Evolutionary conservation across 1,284 basidiomycete genomes (phyloP), one percentile per base, ranked within the genome.

Genomic region (Cutaneotrichosporon cutaneum): DNA sequence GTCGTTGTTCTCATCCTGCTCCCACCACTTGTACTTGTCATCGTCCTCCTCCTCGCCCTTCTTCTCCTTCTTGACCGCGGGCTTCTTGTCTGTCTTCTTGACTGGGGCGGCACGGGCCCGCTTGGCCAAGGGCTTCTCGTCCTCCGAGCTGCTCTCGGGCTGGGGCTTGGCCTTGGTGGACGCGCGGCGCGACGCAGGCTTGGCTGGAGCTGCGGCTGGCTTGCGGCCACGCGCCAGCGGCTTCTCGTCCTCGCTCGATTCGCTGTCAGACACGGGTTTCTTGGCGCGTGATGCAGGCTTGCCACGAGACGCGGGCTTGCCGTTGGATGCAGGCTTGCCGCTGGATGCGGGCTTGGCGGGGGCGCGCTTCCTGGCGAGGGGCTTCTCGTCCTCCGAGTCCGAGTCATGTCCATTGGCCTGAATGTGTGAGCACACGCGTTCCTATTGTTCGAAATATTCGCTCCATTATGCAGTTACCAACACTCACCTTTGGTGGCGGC

Each of bases 21-120:
- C 83, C 68, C 85, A 81, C 92, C 92, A 94, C 68, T 86, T 85
- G 77, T 86, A 91, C 68, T 77, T 22, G 50, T 22, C 32, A 55
- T 48, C 60, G 45, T 44, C 58, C 6, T 32, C 35, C 55, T 53
- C 44, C 39, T 35, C 14, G 18, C 33, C 26, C 60, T 77, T 74
- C 59, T 88, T 87, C 69, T 89, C 89, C 62, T 86, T 83, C 54
- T 75, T 76, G 45, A 70, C 69, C 9, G 48, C 64, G 3, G 60
- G 54, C 53, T 83, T 83, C 73, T 86, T n/a, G 22, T 83, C 54
- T n/a, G 80, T 62, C 5, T 58, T 35, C 61, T 83, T 83, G 70
- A 85, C 18, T 18, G 53, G 26, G 5, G n/a, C 18, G 18, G 54
- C 54, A 61, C 26, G 81, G 76, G 71, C 82, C 82, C 84, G 83